Evolutionary conservation across 164 flowering plant species (phyloP), one percentile per base, ranked within the genome.

Genomic region (Vitis cinerea): DNA sequence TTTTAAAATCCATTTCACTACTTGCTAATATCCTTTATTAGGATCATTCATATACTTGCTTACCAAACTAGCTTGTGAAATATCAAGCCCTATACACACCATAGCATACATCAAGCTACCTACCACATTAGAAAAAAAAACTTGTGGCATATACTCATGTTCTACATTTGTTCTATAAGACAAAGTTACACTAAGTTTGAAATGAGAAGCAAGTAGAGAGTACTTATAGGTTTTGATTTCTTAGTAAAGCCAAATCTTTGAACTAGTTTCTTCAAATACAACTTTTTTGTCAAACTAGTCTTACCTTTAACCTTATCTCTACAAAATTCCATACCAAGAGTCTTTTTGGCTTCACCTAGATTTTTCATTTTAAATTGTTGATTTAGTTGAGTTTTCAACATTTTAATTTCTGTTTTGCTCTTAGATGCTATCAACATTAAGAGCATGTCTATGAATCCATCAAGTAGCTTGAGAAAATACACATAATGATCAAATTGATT

Each of bases 1-100:
- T 48, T 31, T 8, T 19, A 66, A n/a, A 15, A 66, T 53, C 60
- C 69, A 66, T 15, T 66, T 66, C 10, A 54, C 50, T 8, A 48
- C 59, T 29, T 27, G 59, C 60, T 49, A 66, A 54, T 66, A n/a
- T 5, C 0, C 60, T 15, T 54, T 66, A 1, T 59, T 1, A 0
- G 8, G 69, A 53, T 53, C 7, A 4, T 53, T 1, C 65, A 62
- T 62, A 9, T 47, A 62, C 4, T 19, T 15, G 9, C 65, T 62
- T 0, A 62, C 51, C 23, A 47, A 1, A 15, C 51, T 16, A 9
- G 12, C 65, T 10, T 63, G 16, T n/a, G 52, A 48, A 47, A 49
- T 48, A 16, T 63, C 53, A 2, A 23, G 54, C 5, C 66, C 2
- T 8, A 27, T 63, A 15, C 48, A 63, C 29, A 63, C 66, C 53